Percentiles rank a stretch among this genome's conserved stretches.
These are phyloP conservation scores for Micractinium sp. DNA, from an alignment of 139 green algal genomes.

Conservation along the genomic window DNA sequence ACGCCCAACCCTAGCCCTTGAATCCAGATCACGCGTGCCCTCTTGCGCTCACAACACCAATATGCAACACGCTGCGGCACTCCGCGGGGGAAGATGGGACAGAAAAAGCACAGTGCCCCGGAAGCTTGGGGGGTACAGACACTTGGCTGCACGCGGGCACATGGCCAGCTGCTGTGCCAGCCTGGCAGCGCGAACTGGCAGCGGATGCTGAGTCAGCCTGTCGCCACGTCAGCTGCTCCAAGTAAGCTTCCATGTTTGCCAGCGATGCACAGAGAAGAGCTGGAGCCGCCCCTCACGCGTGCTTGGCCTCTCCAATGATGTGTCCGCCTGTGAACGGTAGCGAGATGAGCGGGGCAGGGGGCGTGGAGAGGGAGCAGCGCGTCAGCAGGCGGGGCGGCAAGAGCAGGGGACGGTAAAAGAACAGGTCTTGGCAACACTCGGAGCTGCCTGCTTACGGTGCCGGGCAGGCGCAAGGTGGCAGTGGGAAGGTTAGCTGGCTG, in stretches of 20 bases:
- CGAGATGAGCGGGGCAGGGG: no score
- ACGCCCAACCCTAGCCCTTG: no score
- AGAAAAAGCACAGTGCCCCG: not conserved
- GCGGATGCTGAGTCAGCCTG: not conserved
- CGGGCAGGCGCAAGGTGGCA: no score
- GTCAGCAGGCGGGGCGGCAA: not conserved
- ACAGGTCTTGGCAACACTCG: no score
- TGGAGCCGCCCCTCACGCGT: slow-evolving; percentile 70
- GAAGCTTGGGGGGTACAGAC: not conserved
- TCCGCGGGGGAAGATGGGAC: not conserved
- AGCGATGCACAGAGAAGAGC: no score
- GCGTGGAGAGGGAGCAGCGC: not conserved
- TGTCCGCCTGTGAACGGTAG: slow-evolving; percentile 64
- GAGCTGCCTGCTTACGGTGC: no score
- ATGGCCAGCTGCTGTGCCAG: not conserved
- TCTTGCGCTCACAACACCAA: no score
- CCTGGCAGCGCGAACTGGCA: no score
- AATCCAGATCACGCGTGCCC: no score
- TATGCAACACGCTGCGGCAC: not conserved
- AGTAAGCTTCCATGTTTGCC: no score
- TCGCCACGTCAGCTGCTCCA: not conserved
- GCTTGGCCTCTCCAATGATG: slow-evolving; percentile 90
- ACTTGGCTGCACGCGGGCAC: not conserved
- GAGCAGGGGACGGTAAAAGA: no score
- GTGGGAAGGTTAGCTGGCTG: no score